Evolutionary conservation across 2,329 filamentous ascomycete species (phyloP).

Genomic region (Fusarium oligoseptatum): DNA sequence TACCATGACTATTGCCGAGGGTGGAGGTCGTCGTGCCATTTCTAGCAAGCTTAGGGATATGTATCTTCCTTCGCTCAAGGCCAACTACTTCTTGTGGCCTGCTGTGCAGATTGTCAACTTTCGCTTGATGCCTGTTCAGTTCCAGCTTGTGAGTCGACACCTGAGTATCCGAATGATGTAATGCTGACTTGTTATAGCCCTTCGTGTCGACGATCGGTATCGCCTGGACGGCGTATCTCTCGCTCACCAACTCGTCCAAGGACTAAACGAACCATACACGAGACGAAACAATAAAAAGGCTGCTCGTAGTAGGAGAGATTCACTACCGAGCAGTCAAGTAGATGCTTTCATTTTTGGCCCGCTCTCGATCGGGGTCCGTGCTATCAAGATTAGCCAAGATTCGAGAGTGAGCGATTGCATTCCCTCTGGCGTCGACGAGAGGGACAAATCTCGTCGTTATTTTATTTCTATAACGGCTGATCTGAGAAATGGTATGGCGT

Average conservation of each 20-base stretch:
- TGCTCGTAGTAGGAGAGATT: neutral
- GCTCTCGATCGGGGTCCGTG: neutral
- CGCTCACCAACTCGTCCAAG: slow-evolving; percentile 88
- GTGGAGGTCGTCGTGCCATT: slow-evolving; percentile 85
- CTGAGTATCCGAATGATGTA: too few species aligned
- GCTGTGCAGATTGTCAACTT: slow-evolving; percentile 98
- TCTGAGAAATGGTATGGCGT: slow-evolving; percentile 9
- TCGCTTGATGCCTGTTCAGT: slow-evolving; percentile 92
- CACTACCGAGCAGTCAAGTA: neutral
- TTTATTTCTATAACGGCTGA: neutral
- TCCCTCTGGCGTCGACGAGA: neutral
- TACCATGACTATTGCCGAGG: slow-evolving; percentile 96
- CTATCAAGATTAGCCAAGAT: neutral
- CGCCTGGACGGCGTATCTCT: slow-evolving; percentile 97
- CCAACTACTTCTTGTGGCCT: slow-evolving; percentile 96
- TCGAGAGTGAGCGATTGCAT: neutral
- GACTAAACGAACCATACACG: slow-evolving; percentile 57
- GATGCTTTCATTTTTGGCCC: neutral
- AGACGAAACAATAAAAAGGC: slow-evolving; percentile 1
- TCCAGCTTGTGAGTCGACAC: slow-evolving; percentile 83
- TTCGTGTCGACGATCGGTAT: slow-evolving; percentile 97
- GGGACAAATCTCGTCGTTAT: neutral
- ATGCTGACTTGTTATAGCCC: slow-evolving; percentile 67
- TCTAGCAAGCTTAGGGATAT: slow-evolving; percentile 90
- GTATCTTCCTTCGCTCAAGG: slow-evolving; percentile 93